Percentiles rank a stretch among this genome's conserved stretches.
Evolutionary conservation across 805 yeast species (phyloP).

Genomic region (Ogataea ramenticola): DNA sequence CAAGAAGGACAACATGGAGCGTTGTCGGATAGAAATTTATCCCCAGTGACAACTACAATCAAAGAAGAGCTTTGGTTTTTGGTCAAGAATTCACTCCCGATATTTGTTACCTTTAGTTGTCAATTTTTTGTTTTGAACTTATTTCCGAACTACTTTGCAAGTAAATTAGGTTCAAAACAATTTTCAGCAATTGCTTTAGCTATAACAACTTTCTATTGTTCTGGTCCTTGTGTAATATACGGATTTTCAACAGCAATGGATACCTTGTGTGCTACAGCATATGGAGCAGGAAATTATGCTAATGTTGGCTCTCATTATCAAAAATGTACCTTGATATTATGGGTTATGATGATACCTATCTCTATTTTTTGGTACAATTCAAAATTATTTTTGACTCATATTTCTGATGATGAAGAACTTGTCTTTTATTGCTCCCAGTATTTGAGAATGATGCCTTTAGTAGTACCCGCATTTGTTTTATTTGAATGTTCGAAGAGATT

Average conservation of each 20-base stretch:
- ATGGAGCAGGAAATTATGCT: slow-evolving; percentile 54
- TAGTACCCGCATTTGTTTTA: slow-evolving; percentile 60
- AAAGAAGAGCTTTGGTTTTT: slow-evolving; percentile 18
- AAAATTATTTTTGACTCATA: slow-evolving; percentile 30
- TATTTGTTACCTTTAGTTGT: slow-evolving; percentile 57
- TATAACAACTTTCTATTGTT: slow-evolving; percentile 66
- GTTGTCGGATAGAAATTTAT: too few relatives aligned
- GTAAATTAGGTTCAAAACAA: slow-evolving; percentile 57
- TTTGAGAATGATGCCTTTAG: slow-evolving; percentile 44
- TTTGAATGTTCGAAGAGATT: slow-evolving; percentile 67
- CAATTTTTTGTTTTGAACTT: slow-evolving; percentile 67
- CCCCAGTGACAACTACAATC: slow-evolving; percentile 6
- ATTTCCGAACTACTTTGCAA: slow-evolving; percentile 66
- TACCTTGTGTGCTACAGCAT: slow-evolving; percentile 71
- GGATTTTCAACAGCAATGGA: slow-evolving; percentile 71
- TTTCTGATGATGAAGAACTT: slow-evolving; percentile 35
- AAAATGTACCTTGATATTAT: slow-evolving; percentile 50
- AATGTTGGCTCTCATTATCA: slow-evolving; percentile 61
- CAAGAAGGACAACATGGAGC: neutral
- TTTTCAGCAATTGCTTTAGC: slow-evolving; percentile 67
- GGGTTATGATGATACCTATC: slow-evolving; percentile 47
- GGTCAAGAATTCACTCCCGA: slow-evolving; percentile 40
- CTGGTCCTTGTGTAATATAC: slow-evolving; percentile 66
- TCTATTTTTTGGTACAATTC: slow-evolving; percentile 53
- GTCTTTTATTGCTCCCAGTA: slow-evolving; percentile 46